Conservation (phyloP, 2,329 filamentous ascomycete species). For the Verticillium albo-atrum region DNA sequence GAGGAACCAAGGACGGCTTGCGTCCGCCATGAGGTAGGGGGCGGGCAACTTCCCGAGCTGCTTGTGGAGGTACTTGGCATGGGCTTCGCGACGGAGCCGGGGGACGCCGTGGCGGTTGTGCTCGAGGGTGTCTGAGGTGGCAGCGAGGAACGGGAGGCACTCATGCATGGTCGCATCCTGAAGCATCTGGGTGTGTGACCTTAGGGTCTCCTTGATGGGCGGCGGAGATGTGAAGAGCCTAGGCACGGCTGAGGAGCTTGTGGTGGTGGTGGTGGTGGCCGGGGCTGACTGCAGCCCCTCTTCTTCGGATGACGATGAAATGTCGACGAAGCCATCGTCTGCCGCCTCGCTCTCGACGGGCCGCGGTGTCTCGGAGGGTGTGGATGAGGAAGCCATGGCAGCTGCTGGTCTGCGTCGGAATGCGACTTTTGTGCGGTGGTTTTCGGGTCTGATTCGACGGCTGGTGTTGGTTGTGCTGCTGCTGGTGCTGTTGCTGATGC, state of each 20-base stretch:
- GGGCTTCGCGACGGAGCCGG: constrained; percentile 60
- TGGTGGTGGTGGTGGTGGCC: background rate
- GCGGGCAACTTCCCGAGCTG: constrained; percentile 60
- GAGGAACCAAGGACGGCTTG: constrained; percentile 87
- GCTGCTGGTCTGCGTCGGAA: constrained; percentile 18
- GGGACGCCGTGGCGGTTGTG: constrained; percentile 73
- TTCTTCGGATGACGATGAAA: constrained; percentile 1
- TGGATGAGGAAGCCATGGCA: constrained; percentile 9
- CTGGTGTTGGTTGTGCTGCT: constrained; percentile 6
- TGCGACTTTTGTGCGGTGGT: constrained; percentile 25
- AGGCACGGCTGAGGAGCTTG: constrained; percentile 33
- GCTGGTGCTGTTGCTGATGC: background rate
- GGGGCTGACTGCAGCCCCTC: constrained; percentile 1
- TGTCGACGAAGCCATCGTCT: constrained; percentile 10
- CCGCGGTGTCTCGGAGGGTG: background rate
- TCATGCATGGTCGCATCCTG: constrained; percentile 58
- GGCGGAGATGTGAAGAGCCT: constrained; percentile 55
- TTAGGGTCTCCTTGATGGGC: constrained; percentile 66
- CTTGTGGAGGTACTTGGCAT: constrained; percentile 58
- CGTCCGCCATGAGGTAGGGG: constrained; percentile 71
- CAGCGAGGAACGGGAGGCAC: constrained; percentile 66
- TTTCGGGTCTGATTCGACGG: constrained; percentile 11
- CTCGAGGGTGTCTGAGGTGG: constrained; percentile 41
- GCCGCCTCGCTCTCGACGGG: background rate
- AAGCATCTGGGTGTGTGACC: constrained; percentile 58